Evolutionary conservation across 805 yeast genomes (phyloP), one percentile per base, ranked within the genome.

Genomic region (Zygotorulaspora florentina): DNA sequence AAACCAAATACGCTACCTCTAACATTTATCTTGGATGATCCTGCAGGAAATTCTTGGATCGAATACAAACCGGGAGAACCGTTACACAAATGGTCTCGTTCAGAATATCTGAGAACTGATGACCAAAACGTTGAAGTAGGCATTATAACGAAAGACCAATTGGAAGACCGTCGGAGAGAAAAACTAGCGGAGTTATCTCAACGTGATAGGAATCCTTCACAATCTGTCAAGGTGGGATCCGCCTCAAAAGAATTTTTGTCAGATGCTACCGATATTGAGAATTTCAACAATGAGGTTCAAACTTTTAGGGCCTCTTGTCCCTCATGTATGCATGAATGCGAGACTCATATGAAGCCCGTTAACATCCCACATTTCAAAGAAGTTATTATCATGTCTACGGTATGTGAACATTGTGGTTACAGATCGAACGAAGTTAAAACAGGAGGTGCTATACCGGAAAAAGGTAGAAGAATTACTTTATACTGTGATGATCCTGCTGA

Each of bases 321-420:
- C 8, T 78, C 93, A 15, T 93, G 99, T 68, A 42, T 52, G 42
- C 78, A 75, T 55, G 77, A 77, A 46, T 86, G 96, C 66, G 87
- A 81, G 45, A 93, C 99, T 2, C 95, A 90, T 64, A 93, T 93
- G 99, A 93, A 93, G 71, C 79, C 89, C 31, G 96, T 93, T 17
- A 83, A 88, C 65, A 93, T 93, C 55, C 99, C 99, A 16, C 98
- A 93, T 69, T 93, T 93, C 77, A 90, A 91, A 70, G 98, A 93
- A 55, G 99, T 93, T 34, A 85, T 93, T 48, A 79, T 93, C 58
- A 93, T 93, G 99, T 85, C 95, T 40, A 93, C 99, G 1, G 82
- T 79, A 1, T 93, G 99, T 71, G 90, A 83, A 27, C 70, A 79
- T 52, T 93, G 99, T 70, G 99, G 98, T 30, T 93, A 86, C 70